Base-by-base conservation (phyloP, 768 basidiomycete species). In the Termitomyces titanicus region DNA sequence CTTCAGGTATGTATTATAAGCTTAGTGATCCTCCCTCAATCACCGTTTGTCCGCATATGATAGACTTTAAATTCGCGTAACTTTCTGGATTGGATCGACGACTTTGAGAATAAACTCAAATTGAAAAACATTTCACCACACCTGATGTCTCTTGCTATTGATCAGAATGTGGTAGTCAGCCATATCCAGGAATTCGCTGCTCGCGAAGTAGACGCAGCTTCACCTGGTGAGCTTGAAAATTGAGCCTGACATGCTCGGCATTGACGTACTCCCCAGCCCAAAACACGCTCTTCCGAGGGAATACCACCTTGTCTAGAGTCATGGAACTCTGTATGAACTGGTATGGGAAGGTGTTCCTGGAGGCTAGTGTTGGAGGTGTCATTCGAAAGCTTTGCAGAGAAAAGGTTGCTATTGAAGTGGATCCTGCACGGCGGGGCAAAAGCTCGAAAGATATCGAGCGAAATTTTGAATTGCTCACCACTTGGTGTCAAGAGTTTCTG, bases 401-500 rank as follows among this genome's bases (percentile, higher is more conserved):
- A 60, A 85, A 85, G 65, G 75, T 93, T 57, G 77, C 82, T 20
- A 87, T 95, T 51, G 94, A 95, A 68, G 86, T 92, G 22, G 90
- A 94, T 68, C 88, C 90, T 13, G 73, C 80, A 59, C 83, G 86
- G 53, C 83, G 80, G 44, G 76, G 81, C 13, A 88, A 85, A 65
- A 67, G 77, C 43, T 62, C 72, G 10, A 87, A 83, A 65, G 85
- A 87, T 43, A 71, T 83, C 24, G 86, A 88, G 55, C 79, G 79
- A 31, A 87, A 84, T 56, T 79, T 86, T 6, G 86, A 89, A 29
- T 77, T 78, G 39, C 77, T 95, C 39, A 81, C 87, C 5, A 73
- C 81, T 47, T 94, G 92, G 91, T 89, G 87, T 67, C 78, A 79
- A 54, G 84, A 85, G 60, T 82, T 92, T 61, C 93, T 92, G 92